phyloP scores from a whole-genome alignment of 495 filamentous ascomycete species.

The Podospora bellae-mahoneyi region DNA sequence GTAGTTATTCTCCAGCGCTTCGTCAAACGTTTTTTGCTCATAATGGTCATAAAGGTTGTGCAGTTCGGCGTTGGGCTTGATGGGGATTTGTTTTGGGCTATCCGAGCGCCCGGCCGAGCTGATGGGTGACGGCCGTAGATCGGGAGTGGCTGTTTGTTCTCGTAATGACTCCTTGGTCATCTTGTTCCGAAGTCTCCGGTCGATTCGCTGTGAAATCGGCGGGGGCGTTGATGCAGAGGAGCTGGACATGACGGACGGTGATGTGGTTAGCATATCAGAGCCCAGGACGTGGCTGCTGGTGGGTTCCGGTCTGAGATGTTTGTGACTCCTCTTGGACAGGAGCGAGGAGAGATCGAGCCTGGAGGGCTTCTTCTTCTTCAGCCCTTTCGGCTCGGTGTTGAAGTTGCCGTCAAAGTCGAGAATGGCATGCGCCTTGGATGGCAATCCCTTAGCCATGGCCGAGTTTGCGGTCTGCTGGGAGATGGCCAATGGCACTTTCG shows the following conservation, averaged over 20 bases:
- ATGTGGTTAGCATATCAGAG: slow-evolving; percentile 33
- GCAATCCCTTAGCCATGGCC: slow-evolving; percentile 52
- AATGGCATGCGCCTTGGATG: slow-evolving; percentile 41
- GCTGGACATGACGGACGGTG: slow-evolving; percentile 42
- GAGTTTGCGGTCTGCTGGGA: slow-evolving; percentile 55
- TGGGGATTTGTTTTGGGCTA: slow-evolving; percentile 15
- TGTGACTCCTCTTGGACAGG: slow-evolving; percentile 19
- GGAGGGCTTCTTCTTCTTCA: slow-evolving; percentile 48
- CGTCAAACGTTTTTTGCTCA: slow-evolving; percentile 46
- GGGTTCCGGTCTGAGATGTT: slow-evolving; percentile 22
- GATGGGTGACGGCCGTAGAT: background rate
- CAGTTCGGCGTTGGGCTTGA: slow-evolving; percentile 33
- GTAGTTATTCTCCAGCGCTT: slow-evolving; percentile 36
- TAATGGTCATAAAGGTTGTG: slow-evolving; percentile 52
- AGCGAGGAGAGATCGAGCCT: slow-evolving; percentile 46
- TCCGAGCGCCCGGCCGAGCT: background rate
- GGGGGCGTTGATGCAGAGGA: slow-evolving; percentile 30
- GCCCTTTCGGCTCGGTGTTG: slow-evolving; percentile 11
- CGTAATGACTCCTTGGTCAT: slow-evolving; percentile 36
- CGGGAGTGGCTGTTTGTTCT: slow-evolving; percentile 17
- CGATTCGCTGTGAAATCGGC: slow-evolving; percentile 27
- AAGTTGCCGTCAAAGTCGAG: slow-evolving; percentile 41
- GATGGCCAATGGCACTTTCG: slow-evolving; percentile 49
- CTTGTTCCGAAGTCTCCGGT: slow-evolving; percentile 29
- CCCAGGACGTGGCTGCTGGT: slow-evolving; percentile 25